Evolutionary conservation across 2,329 filamentous ascomycete genomes (phyloP).

Genomic region (Escovopsis sp.): DNA sequence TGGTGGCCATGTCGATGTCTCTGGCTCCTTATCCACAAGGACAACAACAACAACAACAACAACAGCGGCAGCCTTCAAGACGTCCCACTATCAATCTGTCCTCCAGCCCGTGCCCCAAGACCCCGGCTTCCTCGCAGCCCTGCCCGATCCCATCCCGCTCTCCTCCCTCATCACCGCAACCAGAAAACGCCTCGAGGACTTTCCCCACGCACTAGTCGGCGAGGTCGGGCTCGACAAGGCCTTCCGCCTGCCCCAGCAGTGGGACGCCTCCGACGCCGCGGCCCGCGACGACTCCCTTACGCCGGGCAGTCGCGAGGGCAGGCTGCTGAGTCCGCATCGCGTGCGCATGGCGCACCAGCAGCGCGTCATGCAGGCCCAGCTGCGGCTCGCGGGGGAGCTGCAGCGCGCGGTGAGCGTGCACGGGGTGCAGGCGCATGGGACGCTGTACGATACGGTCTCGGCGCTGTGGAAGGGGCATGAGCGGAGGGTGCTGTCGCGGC

Average conservation of each 20-base stretch:
- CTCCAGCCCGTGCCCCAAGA: slow-evolving; percentile 38
- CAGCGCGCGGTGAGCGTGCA: slow-evolving; percentile 52
- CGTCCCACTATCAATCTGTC: slow-evolving; percentile 49
- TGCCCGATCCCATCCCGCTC: slow-evolving; percentile 47
- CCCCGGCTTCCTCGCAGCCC: slow-evolving; percentile 27
- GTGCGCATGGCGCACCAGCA: slow-evolving; percentile 57
- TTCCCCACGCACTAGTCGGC: slow-evolving; percentile 54
- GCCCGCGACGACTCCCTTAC: slow-evolving; percentile 31
- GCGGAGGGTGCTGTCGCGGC: slow-evolving; percentile 41
- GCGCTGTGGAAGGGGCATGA: slow-evolving; percentile 58
- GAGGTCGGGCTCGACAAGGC: slow-evolving; percentile 66
- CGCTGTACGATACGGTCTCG: slow-evolving; percentile 49
- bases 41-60: slow-evolving; percentile 7
- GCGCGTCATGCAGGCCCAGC: slow-evolving; percentile 47
- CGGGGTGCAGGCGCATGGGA: slow-evolving; percentile 61
- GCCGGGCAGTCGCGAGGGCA: slow-evolving; percentile 55
- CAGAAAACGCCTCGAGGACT: slow-evolving; percentile 33
- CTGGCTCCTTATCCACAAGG: slow-evolving; percentile 26
- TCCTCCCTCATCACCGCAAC: slow-evolving; percentile 43
- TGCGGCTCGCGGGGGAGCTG: slow-evolving; percentile 55
- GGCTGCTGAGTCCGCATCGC: slow-evolving; percentile 49
- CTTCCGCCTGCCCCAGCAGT: slow-evolving; percentile 54
- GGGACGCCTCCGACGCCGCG: slow-evolving; percentile 22
- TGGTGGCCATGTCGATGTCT: too few species aligned
- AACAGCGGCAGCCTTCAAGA: slow-evolving; percentile 24